Conservation (phyloP, 768 basidiomycete species). For the Candolleomyces eurysporus region DNA sequence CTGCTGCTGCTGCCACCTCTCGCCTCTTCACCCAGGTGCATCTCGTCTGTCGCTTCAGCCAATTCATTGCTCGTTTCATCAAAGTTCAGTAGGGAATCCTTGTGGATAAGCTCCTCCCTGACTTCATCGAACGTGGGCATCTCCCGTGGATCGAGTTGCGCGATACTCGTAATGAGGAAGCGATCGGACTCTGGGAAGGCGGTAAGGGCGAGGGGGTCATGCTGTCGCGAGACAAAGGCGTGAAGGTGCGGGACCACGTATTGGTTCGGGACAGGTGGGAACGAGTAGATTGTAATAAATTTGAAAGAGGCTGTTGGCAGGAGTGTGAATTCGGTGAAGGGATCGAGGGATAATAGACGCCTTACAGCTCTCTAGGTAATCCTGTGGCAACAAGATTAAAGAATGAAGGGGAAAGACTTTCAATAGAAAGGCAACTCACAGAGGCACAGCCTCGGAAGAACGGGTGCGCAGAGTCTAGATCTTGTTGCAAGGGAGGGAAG, state of each 20-base stretch:
- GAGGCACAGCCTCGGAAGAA: conserved; percentile 56
- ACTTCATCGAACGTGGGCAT: conserved; percentile 41
- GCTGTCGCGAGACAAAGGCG: conserved; percentile 40
- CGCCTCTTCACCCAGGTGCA: neutral
- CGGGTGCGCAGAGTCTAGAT: neutral
- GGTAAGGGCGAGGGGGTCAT: conserved; percentile 54
- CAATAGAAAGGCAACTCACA: conserved; percentile 36
- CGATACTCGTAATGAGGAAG: conserved; percentile 46
- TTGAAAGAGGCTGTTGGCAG: conserved; percentile 59
- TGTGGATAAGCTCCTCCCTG: conserved; percentile 18
- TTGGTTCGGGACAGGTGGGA: conserved; percentile 36
- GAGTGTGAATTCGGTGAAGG: conserved; percentile 1
- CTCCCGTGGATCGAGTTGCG: conserved; percentile 42
- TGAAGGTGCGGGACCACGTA: conserved; percentile 35
- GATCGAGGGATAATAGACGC: neutral
- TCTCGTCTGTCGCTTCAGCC: neutral
- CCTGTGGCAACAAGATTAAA: conserved; percentile 36
- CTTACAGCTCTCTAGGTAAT: conserved; percentile 76
- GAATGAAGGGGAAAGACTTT: neutral
- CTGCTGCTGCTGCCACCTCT: too few relatives aligned
- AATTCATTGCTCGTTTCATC: neutral
- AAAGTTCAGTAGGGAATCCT: conserved; percentile 7
- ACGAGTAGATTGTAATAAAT: conserved; percentile 48
- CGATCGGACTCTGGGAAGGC: conserved; percentile 35
- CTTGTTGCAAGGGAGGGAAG: conserved; percentile 44